Base-by-base conservation (phyloP, 352 stramenopile genomes). In the Globisporangium iwayamae region DNA sequence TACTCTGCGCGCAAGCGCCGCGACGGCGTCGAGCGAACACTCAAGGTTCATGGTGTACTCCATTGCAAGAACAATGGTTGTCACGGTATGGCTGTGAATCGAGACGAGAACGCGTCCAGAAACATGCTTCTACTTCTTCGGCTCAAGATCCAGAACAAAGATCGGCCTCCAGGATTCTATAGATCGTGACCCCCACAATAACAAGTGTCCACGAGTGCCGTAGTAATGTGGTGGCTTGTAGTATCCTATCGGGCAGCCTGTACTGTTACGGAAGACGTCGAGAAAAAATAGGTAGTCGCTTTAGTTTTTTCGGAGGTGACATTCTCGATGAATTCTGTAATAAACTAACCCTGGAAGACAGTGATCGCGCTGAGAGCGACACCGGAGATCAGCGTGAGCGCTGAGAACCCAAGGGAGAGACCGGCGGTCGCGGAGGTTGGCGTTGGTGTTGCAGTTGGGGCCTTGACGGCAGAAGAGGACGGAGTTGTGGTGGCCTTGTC, bases 31-130 rank as follows among this genome's bases (percentile, higher is more conserved):
- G 56, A 62, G 14, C 9, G 25, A 28, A 62, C 25, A 7, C 56
- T 62, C 41, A 62, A 62, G 56, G 56, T 62, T 62, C 56, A 62
- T 14, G 45, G 56, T 62, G 56, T 62, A 62, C 56, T 62, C 41
- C 56, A 62, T 62, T 62, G 56, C 30, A 54, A 45, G 18, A 54
- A 32, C 56, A 54, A 62, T 62, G 56, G 30, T 20, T 62, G 56
- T 50, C 55, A 38, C 34, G 55, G 36, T 61, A 51, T 61, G 55
- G 51, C 54, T 60, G 34, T 60, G 32, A 62, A 62, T 5, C 38
- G 56, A 53, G 56, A 62, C 3, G 38, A 20, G 1, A 62, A 62
- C 30, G 56, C 39, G 39, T 51, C 56, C 56, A 54, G 6, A 4
- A 62, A 54, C 45, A 54, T 62, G 25, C 39, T 62, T n/a, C 18